Conservation (phyloP, 2,329 filamentous ascomycete genomes). For the Acrocalymma vagum region DNA sequence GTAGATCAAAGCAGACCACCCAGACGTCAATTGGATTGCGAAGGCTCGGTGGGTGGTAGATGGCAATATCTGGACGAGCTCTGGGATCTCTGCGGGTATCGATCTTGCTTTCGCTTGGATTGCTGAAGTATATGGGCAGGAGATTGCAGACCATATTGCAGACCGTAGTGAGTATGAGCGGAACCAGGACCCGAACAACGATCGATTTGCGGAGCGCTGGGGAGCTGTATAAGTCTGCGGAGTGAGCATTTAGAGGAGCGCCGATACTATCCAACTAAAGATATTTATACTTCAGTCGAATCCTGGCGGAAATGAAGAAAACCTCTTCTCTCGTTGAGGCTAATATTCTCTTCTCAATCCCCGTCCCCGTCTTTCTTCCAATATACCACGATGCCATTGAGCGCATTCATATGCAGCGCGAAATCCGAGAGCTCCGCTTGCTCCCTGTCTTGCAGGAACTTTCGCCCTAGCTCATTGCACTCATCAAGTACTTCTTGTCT, state of each 20-base stretch:
- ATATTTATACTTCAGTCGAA: too few relatives aligned
- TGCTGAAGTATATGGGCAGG: constrained; percentile 61
- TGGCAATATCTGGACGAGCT: constrained; percentile 72
- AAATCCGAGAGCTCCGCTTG: constrained; percentile 31
- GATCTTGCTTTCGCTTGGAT: constrained; percentile 69
- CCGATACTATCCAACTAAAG: too few relatives aligned
- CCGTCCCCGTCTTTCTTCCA: too few relatives aligned
- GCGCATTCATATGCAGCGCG: constrained; percentile 38
- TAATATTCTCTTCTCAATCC: too few relatives aligned
- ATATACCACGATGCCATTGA: constrained; percentile 45
- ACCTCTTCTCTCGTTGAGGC: too few relatives aligned
- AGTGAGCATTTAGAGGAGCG: too few relatives aligned
- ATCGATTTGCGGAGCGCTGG: constrained; percentile 63
- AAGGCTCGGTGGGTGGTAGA: constrained; percentile 71
- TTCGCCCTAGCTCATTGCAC: constrained; percentile 37
- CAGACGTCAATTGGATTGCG: constrained; percentile 66
- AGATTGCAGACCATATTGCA: constrained; percentile 58
- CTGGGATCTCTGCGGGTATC: constrained; percentile 70
- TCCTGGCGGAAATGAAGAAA: too few relatives aligned
- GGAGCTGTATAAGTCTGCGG: constrained; percentile 19
- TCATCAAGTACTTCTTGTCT: constrained; percentile 32
- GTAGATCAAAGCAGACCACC: constrained; percentile 56
- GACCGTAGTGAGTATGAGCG: constrained; percentile 67
- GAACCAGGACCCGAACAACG: constrained; percentile 57
- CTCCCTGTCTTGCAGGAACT: constrained; percentile 27